Evolutionary conservation across 116 monocot species (phyloP), one percentile per base, ranked within the genome.

Genomic region (Cymodocea nodosa): DNA sequence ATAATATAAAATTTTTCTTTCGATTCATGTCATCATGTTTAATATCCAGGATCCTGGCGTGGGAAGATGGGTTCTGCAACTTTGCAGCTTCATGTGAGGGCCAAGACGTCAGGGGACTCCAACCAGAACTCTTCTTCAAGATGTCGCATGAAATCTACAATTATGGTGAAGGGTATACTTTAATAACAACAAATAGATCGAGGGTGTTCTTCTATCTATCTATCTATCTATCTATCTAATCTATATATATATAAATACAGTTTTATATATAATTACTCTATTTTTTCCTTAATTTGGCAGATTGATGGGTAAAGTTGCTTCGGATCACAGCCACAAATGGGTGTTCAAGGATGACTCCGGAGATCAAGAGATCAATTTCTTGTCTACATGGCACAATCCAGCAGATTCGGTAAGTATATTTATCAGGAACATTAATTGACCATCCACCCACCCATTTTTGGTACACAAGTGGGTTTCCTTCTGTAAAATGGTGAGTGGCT

Each of bases 121-220:
- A 89, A 50, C 93, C 93, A 12, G 89, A 94, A 72, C 84, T 89
- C 56, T 94, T 94, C 89, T 94, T 94, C 82, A 94, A 94, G 78
- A 89, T 94, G 93, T 89, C 93, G 6, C 89, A 94, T 86, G 93
- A 94, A 79, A 94, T 94, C 67, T 94, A 93, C 79, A 94, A 83
- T 86, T 94, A 84, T 50, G 93, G 89, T 71, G 93, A 94, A 86
- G 93, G 89, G 93, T 94, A 70, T 68, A 4, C 6, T 1, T 37
- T 44, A 10, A 12, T 44, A 44, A 12, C 12, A 44, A 7, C 5
- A 5, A 12, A 8, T 44, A 30, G 30, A 30, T 30, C 30, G 1
- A 30, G 30, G 30, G 30, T 30, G 30, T 30, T 30, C 30, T 30
- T 30, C 30, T 30, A 30, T 30, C 30, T 30, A 30, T 30, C 30